A percentile compares a stretch with the other conserved stretches of the same genome.
Conservation (phyloP, 306 rosid genomes). For the Vigna unguiculata region DNA sequence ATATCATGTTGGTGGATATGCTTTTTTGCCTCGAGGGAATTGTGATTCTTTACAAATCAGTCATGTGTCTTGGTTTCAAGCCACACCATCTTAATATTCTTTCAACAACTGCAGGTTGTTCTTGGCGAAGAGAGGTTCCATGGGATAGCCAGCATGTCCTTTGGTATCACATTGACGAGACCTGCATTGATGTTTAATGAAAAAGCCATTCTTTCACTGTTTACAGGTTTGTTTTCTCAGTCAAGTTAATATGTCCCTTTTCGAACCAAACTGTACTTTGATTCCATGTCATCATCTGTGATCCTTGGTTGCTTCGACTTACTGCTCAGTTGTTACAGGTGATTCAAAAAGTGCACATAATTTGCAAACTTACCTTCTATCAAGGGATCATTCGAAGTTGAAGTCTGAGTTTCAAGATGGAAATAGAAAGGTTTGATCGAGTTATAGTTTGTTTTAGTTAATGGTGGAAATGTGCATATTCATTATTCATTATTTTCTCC, state of each 20-base stretch:
- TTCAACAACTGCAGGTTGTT: slow-evolving; percentile 63
- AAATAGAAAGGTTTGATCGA: slow-evolving; percentile 77
- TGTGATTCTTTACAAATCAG: slow-evolving; percentile 11
- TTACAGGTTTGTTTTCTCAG: slow-evolving; percentile 56
- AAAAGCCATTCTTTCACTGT: slow-evolving; percentile 55
- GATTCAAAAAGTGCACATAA: slow-evolving; percentile 54
- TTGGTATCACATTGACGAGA: slow-evolving; percentile 73
- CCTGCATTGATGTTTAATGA: slow-evolving; percentile 64
- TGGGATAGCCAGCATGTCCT: slow-evolving; percentile 80
- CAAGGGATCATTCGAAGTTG: slow-evolving; percentile 78
- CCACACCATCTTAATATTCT: slow-evolving; percentile 21
- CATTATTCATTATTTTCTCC: slow-evolving; percentile 7
- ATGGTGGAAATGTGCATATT: background rate
- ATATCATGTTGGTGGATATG: background rate
- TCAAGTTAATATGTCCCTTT: background rate
- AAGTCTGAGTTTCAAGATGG: slow-evolving; percentile 74
- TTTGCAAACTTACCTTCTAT: slow-evolving; percentile 65
- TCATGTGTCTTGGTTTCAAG: background rate
- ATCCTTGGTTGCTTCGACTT: slow-evolving; percentile 30
- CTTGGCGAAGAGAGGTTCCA: slow-evolving; percentile 84
- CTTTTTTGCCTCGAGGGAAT: background rate
- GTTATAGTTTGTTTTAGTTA: background rate
- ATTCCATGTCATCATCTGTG: background rate
- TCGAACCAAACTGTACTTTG: background rate
- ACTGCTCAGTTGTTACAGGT: slow-evolving; percentile 56